These are phyloP conservation scores for Amniculicola lignicola DNA, from an alignment of 495 filamentous ascomycete genomes.

Conservation along the genomic window DNA sequence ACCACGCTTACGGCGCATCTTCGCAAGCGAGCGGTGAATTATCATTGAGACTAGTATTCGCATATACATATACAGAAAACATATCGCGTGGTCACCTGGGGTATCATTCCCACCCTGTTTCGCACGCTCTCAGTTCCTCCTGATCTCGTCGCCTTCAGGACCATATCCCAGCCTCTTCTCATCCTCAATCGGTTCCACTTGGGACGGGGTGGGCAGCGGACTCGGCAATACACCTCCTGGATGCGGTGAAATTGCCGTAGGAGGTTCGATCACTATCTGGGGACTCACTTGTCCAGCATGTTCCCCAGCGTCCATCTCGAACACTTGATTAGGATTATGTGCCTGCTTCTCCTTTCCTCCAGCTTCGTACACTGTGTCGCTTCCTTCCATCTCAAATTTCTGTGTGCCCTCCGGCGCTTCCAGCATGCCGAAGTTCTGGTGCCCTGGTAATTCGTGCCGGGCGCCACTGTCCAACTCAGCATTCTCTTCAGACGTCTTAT, in stretches of 20 bases:
- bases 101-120: too few species aligned
- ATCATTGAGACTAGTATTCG: too few species aligned
- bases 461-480: conserved; percentile 5
- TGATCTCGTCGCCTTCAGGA: not conserved
- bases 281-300: not conserved
- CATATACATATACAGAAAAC: too few species aligned
- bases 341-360: not conserved
- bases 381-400: conserved; percentile 19
- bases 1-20: too few species aligned
- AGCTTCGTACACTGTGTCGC: not conserved
- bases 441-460: conserved; percentile 4
- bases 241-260: not conserved
- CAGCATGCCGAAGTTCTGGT: conserved; percentile 11
- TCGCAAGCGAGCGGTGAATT: too few species aligned
- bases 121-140: too few species aligned
- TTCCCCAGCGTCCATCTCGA: conserved; percentile 26
- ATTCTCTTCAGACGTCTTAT: not conserved
- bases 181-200: not conserved
- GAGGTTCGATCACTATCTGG: not conserved
- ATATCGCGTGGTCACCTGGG: too few species aligned
- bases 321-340: not conserved
- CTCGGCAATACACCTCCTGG: conserved; percentile 32
- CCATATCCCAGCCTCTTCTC: not conserved
- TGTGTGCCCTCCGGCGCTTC: conserved; percentile 9
- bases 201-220: not conserved